These are phyloP conservation scores for Metarhizium anisopliae DNA, from an alignment of 2,329 filamentous ascomycete genomes.

Conservation along the genomic window DNA sequence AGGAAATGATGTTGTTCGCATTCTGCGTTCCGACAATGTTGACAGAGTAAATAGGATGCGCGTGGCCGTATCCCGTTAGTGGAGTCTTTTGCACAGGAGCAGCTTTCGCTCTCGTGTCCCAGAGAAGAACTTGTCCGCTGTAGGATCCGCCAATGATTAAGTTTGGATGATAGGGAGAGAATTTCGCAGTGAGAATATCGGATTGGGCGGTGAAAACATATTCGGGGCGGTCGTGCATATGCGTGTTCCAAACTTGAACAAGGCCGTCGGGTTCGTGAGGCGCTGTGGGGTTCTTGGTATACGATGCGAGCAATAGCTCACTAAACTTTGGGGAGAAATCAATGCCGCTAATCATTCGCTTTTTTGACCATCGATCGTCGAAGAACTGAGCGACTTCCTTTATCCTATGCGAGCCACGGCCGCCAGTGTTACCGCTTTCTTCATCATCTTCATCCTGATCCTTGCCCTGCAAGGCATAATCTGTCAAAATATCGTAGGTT, in stretches of 20 bases:
- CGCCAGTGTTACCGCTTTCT: constrained; percentile 58
- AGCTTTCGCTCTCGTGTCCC: constrained; percentile 88
- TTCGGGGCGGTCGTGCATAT: constrained; percentile 88
- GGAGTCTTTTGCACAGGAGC: constrained; percentile 93
- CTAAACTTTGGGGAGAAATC: constrained; percentile 94
- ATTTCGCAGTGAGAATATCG: constrained; percentile 89
- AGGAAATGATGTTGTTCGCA: constrained; percentile 96
- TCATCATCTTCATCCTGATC: constrained; percentile 77
- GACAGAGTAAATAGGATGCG: constrained; percentile 91
- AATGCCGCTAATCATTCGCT: constrained; percentile 91
- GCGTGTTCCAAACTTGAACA: constrained; percentile 93
- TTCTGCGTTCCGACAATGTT: constrained; percentile 97
- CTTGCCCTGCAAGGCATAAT: constrained; percentile 78
- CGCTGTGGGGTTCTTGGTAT: constrained; percentile 94
- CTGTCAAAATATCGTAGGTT: constrained; percentile 82
- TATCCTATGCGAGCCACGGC: constrained; percentile 63
- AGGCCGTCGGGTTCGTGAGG: constrained; percentile 90
- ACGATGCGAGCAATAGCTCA: constrained; percentile 85
- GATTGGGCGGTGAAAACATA: constrained; percentile 96
- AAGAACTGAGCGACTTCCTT: constrained; percentile 91
- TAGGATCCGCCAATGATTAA: constrained; percentile 94
- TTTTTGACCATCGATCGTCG: constrained; percentile 92
- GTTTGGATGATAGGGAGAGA: constrained; percentile 97
- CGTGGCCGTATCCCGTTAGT: constrained; percentile 87
- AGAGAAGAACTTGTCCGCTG: constrained; percentile 89